A percentile compares a stretch with the other conserved stretches of the same genome.
Conservation (phyloP, 129 eudicot genomes). For the Chrysanthemum makinoi region DNA sequence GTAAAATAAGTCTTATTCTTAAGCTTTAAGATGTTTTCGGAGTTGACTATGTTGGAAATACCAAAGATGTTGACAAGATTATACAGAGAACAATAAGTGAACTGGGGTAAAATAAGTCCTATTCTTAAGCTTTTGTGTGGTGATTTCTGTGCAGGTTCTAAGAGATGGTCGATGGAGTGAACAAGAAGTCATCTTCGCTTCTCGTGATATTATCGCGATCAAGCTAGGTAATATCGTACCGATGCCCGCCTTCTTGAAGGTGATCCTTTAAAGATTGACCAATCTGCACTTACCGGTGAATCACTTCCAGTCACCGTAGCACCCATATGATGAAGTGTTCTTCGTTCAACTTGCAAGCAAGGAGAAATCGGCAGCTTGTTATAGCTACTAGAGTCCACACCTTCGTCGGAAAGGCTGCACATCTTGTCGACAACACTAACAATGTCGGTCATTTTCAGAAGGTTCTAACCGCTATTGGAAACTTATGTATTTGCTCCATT, state of each 20-base stretch:
- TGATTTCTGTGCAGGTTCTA: conserved; percentile 42
- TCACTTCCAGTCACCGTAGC: conserved; percentile 65
- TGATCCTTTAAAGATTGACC: conserved; percentile 70
- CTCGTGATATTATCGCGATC: conserved; percentile 74
- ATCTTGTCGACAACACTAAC: conserved; percentile 78
- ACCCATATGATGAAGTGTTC: conserved; percentile 65
- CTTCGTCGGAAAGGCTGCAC: conserved; percentile 82
- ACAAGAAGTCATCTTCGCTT: conserved; percentile 66
- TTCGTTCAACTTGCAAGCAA: conserved; percentile 79
- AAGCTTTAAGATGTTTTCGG: too few species aligned
- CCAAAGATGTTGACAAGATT: too few species aligned
- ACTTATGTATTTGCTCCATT: conserved; percentile 78
- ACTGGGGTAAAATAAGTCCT: too few species aligned
- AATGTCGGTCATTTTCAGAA: conserved; percentile 81
- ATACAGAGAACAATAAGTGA: too few species aligned
- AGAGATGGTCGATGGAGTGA: conserved; percentile 77
- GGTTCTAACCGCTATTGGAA: conserved; percentile 72
- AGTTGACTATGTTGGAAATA: too few species aligned
- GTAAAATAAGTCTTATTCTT: too few species aligned
- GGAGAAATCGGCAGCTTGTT: conserved; percentile 81
- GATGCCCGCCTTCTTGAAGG: conserved; percentile 86
- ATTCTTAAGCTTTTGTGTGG: conserved; percentile 6
- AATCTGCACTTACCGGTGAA: conserved; percentile 80
- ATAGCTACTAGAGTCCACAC: conserved; percentile 83
- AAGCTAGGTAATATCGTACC: conserved; percentile 74